Evolutionary conservation across 1,139 yeast genomes (phyloP), one percentile per base, ranked within the genome.

Genomic region (Debaryomyces fabryi): DNA sequence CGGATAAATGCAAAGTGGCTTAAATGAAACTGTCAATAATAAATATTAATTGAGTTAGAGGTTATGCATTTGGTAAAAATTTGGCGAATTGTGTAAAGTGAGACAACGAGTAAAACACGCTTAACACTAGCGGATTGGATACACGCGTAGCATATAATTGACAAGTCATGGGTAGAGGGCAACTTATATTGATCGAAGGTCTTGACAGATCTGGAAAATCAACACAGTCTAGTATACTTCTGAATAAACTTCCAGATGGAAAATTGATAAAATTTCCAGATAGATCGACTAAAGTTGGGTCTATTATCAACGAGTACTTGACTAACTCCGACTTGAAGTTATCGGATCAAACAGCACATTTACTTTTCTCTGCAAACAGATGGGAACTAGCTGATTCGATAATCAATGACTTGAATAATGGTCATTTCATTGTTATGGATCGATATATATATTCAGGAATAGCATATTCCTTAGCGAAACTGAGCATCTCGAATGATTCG

Each of bases 191-290:
- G 6, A 77, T 95, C 4, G 99, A 95, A 67, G 99, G 99, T 0
- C 79, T 93, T 1, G 99, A 95, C 63, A 72, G 99, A 46, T 86
- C 98, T 0, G 99, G 99, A 0, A 95, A 95, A 64, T 83, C 97
- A 1, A 91, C 98, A 0, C 99, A 95, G 64, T 86, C 93, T 3
- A 70, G 69, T 3, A 58, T 69, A 4, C 69, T 89, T 4, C 60
- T 71, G 1, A 61, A 69, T 3, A 60, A 59, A 13, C 67, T 89
- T 8, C 53, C 69, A 4, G 50, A 69, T 13, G 80, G 79, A 2
- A 71, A 71, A 48, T 67, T 87, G 41, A 58, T 88, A 53, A 90
- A 89, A 64, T 93, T 92, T 56, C 99, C 98, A 13, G 95, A 91
- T 49, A 76, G 99, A 50, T 73, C 86, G 2, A 95, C 99, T 0